Conservation (phyloP, 2,329 filamentous ascomycete genomes). For the Botrytis cinerea region DNA sequence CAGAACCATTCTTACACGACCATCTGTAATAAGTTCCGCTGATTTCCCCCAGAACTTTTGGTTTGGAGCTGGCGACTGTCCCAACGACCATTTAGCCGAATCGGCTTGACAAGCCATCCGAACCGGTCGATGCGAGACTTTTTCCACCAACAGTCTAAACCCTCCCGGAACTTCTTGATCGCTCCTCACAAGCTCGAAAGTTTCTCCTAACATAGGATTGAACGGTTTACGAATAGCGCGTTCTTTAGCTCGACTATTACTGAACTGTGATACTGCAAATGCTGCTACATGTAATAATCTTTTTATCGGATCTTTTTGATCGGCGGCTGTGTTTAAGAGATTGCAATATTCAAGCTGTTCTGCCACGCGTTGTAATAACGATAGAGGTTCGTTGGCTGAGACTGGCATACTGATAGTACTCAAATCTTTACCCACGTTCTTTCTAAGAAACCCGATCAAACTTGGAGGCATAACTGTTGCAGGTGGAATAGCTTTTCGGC, state of each 20-base stretch:
- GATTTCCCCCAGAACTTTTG: constrained; percentile 99
- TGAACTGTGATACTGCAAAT: constrained; percentile 87
- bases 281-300: constrained; percentile 83
- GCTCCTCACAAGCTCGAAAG: constrained; percentile 86
- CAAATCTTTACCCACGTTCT: constrained; percentile 97
- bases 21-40: constrained; percentile 90
- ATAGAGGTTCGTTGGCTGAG: constrained; percentile 90
- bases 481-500: constrained; percentile 70
- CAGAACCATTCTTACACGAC: constrained; percentile 76
- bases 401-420: constrained; percentile 98
- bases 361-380: constrained; percentile 81
- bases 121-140: constrained; percentile 90
- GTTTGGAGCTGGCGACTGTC: constrained; percentile 82
- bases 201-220: constrained; percentile 95
- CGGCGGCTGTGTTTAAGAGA: constrained; percentile 74
- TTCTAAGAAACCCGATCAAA: constrained; percentile 89
- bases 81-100: constrained; percentile 78
- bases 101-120: constrained; percentile 93
- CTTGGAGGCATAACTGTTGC: constrained; percentile 82
- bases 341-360: constrained; percentile 91
- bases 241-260: constrained; percentile 80
- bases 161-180: constrained; percentile 71
- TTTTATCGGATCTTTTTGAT: constrained; percentile 61
- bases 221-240: constrained; percentile 94
- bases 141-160: constrained; percentile 91